Evolutionary conservation across 2,329 filamentous ascomycete genomes (phyloP).

Genomic region (Dothidotthia symphoricarpi): DNA sequence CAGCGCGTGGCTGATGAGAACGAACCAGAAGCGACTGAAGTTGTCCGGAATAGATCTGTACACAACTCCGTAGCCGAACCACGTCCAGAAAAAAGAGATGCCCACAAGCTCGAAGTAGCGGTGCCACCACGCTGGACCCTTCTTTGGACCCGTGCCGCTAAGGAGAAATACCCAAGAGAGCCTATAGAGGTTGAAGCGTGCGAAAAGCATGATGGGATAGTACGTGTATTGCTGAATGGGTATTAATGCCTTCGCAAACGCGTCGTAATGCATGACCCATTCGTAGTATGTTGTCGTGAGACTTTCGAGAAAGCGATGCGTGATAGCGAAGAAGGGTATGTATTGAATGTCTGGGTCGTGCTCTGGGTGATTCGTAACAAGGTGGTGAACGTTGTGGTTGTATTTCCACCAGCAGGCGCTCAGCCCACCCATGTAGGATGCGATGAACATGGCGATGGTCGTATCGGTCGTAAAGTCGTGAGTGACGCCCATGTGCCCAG

Average conservation of each 20-base stretch:
- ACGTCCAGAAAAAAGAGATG: slow-evolving; percentile 64
- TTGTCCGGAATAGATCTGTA: slow-evolving; percentile 60
- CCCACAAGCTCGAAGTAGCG: slow-evolving; percentile 64
- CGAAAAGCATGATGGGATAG: slow-evolving; percentile 66
- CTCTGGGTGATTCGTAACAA: slow-evolving; percentile 91
- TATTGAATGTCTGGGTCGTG: slow-evolving; percentile 92
- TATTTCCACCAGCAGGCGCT: slow-evolving; percentile 97
- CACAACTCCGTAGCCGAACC: slow-evolving; percentile 66
- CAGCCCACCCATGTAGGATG: slow-evolving; percentile 83
- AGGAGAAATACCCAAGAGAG: slow-evolving; percentile 66
- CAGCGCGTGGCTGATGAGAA: slow-evolving; percentile 63
- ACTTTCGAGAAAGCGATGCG: slow-evolving; percentile 63
- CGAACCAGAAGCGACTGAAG: slow-evolving; percentile 59
- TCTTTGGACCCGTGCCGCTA: slow-evolving; percentile 53
- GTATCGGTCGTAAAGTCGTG: slow-evolving; percentile 83
- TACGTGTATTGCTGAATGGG: slow-evolving; percentile 65
- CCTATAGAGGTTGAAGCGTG: slow-evolving; percentile 70
- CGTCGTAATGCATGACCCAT: slow-evolving; percentile 63
- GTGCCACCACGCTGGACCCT: slow-evolving; percentile 66
- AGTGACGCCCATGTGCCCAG: slow-evolving; percentile 96
- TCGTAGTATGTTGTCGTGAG: slow-evolving; percentile 67
- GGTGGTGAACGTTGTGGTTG: slow-evolving; percentile 94
- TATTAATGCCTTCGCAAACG: slow-evolving; percentile 58
- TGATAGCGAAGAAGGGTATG: slow-evolving; percentile 67
- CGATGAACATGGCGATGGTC: slow-evolving; percentile 83